A percentile compares a stretch with the other conserved stretches of the same genome.
These are phyloP conservation scores for Decorospora gaudefroyi DNA, from an alignment of 2,329 filamentous ascomycete species.

Conservation along the genomic window DNA sequence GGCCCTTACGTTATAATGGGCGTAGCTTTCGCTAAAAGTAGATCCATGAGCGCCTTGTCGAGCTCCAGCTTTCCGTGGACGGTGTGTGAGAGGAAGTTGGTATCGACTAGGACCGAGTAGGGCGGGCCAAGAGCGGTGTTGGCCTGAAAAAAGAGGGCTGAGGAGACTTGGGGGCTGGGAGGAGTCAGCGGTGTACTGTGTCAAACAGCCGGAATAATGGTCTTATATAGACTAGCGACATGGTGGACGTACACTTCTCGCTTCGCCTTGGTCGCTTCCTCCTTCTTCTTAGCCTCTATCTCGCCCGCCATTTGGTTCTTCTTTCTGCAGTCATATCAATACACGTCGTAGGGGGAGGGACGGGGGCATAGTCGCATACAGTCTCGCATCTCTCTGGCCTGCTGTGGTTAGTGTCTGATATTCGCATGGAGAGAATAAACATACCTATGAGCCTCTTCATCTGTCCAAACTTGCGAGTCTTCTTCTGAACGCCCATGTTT, in stretches of 20 bases:
- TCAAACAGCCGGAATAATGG: no score
- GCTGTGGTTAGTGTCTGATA: conserved; percentile 11
- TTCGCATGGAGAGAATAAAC: neutral
- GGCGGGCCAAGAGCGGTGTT: conserved; percentile 85
- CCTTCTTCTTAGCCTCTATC: conserved; percentile 60
- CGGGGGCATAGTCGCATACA: conserved; percentile 49
- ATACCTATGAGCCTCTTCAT: conserved; percentile 80
- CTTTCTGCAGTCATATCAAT: conserved; percentile 53
- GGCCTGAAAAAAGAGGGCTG: conserved; percentile 54
- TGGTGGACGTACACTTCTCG: conserved; percentile 65
- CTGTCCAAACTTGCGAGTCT: conserved; percentile 84
- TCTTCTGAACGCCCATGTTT: conserved; percentile 84
- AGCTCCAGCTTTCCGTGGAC: conserved; percentile 89
- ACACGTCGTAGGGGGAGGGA: conserved; percentile 9
- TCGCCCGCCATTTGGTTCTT: conserved; percentile 75
- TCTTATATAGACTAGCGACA: no score
- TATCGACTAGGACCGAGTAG: conserved; percentile 67
- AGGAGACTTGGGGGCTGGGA: conserved; percentile 72
- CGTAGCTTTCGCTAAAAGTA: conserved; percentile 86
- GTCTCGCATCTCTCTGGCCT: conserved; percentile 71
- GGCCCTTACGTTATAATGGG: conserved; percentile 89
- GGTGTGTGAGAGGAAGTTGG: conserved; percentile 63
- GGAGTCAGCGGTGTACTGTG: conserved; percentile 12
- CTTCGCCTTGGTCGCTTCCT: conserved; percentile 65
- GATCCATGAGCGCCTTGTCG: conserved; percentile 89